Evolutionary conservation across 2,329 filamentous ascomycete species (phyloP).

Genomic region (Passalora sequoiae): DNA sequence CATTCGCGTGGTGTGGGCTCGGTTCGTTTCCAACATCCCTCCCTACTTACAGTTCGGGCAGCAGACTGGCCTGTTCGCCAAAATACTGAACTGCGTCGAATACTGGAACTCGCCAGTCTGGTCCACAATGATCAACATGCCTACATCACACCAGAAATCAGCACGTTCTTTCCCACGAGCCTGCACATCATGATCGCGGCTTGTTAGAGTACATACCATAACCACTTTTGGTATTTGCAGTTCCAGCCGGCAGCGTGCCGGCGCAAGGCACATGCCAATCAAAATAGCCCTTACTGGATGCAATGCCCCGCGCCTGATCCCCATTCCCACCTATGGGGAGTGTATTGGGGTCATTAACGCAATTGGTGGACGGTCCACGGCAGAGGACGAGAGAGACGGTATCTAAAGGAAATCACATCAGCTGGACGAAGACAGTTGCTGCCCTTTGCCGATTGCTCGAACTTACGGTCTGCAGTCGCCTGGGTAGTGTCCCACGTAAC

Average conservation of each 20-base stretch:
- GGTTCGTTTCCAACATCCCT: no score
- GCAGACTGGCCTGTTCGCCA: constrained; percentile 5
- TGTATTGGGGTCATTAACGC: constrained; percentile 6
- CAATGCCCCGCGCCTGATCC: constrained; percentile 1
- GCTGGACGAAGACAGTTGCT: no score
- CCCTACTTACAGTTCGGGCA: background rate
- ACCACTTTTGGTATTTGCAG: constrained; percentile 7
- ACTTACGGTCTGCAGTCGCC: background rate
- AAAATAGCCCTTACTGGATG: constrained; percentile 3
- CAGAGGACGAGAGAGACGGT: constrained; percentile 16
- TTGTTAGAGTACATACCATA: no score
- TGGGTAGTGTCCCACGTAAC: background rate
- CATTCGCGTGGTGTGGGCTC: no score
- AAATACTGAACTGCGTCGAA: constrained; percentile 14
- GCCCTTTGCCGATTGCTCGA: no score
- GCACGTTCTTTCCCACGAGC: background rate
- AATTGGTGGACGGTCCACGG: constrained; percentile 11
- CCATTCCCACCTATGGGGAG: no score
- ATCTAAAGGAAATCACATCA: no score
- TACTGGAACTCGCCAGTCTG: constrained; percentile 16
- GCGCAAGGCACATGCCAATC: constrained; percentile 14
- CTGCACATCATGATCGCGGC: background rate
- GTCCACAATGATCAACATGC: constrained; percentile 18
- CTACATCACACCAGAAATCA: background rate
- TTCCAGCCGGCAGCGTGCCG: constrained; percentile 3